These are phyloP conservation scores for Pythium graminicola DNA, from an alignment of 352 stramenopile genomes.

Conservation along the genomic window DNA sequence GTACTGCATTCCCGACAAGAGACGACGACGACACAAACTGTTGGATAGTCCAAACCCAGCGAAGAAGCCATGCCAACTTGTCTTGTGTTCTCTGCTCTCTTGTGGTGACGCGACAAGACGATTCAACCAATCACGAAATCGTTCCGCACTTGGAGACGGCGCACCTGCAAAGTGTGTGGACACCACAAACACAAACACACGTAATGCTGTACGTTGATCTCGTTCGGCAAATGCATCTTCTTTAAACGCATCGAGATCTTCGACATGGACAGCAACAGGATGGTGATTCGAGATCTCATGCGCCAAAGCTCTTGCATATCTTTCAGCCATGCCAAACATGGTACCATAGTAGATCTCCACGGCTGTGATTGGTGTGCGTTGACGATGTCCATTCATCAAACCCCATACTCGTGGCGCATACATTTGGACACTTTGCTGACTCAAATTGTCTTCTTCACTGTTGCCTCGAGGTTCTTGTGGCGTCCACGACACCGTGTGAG, in stretches of 20 bases:
- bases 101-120: slow-evolving; percentile 1
- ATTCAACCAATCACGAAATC: slow-evolving; percentile 68
- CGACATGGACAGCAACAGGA: slow-evolving; percentile 51
- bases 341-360: slow-evolving; percentile 89
- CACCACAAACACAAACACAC: slow-evolving; percentile 85
- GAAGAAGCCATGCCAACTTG: background rate
- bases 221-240: slow-evolving; percentile 16
- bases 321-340: slow-evolving; percentile 91
- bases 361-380: background rate
- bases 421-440: too few relatives aligned
- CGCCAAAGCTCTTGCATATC: slow-evolving; percentile 79
- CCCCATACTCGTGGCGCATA: background rate
- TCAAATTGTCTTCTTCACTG: too few relatives aligned
- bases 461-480: too few relatives aligned
- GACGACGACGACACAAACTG: background rate
- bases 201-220: slow-evolving; percentile 20
- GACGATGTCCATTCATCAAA: background rate
- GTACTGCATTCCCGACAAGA: slow-evolving; percentile 57
- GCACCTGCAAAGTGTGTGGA: slow-evolving; percentile 94
- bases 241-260: slow-evolving; percentile 87
- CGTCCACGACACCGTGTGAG: too few relatives aligned
- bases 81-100: background rate
- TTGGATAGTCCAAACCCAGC: background rate
- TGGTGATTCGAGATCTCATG: slow-evolving; percentile 45
- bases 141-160: slow-evolving; percentile 88